These are phyloP conservation scores for Peronospora farinosa DNA, from an alignment of 352 stramenopile genomes.

Conservation along the genomic window DNA sequence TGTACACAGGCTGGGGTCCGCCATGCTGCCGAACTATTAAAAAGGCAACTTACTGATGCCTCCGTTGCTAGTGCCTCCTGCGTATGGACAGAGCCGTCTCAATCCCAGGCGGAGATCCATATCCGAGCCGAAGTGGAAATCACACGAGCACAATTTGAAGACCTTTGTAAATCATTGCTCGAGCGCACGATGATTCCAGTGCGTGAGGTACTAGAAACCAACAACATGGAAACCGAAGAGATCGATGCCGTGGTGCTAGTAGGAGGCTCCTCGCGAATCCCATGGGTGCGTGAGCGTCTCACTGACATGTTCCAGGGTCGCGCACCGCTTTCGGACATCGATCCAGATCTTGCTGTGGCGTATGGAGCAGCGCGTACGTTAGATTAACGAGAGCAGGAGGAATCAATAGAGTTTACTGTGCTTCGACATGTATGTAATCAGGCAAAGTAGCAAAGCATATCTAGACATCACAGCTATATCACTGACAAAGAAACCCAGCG, in stretches of 20 bases:
- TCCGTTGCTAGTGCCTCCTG: conserved; percentile 29
- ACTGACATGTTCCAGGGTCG: conserved; percentile 43
- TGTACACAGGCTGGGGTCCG: conserved; percentile 54
- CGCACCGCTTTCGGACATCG: conserved; percentile 45
- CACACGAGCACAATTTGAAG: conserved; percentile 44
- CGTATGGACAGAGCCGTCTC: conserved; percentile 12
- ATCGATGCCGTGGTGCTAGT: conserved; percentile 57
- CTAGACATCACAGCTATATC: conserved; percentile 1
- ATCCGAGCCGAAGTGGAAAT: conserved; percentile 25
- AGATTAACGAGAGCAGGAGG: conserved; percentile 26
- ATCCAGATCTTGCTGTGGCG: conserved; percentile 63
- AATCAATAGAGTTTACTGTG: conserved; percentile 15
- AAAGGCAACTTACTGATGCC: conserved; percentile 40
- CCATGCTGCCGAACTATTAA: conserved; percentile 46
- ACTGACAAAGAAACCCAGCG: neutral
- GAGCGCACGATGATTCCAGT: conserved; percentile 52
- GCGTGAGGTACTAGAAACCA: conserved; percentile 41
- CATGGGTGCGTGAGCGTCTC: conserved; percentile 46
- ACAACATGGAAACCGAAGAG: conserved; percentile 48
- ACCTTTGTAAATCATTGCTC: conserved; percentile 40
- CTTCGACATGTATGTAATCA: neutral
- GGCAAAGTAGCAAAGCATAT: neutral
- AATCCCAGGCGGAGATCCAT: neutral
- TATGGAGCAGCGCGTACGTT: conserved; percentile 51
- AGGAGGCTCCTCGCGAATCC: conserved; percentile 48